Evolutionary conservation across 73 alveolate genomes (phyloP).

Genomic region (Uronychia binucleata): DNA sequence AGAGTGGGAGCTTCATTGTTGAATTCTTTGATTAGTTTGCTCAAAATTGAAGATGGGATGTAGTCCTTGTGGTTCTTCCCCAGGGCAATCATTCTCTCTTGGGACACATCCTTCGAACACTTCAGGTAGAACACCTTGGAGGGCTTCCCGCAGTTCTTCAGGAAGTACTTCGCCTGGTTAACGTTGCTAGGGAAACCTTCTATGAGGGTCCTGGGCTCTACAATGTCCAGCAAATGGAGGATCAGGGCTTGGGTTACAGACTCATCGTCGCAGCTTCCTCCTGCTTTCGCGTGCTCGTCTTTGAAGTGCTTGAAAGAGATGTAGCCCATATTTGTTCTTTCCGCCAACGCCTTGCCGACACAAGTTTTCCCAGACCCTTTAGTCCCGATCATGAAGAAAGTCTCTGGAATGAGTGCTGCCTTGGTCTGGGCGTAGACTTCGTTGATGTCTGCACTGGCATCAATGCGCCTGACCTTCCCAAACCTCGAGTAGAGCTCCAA

Average conservation of each 20-base stretch:
- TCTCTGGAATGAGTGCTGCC: constrained; percentile 75
- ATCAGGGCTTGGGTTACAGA: constrained; percentile 54
- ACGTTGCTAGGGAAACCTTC: constrained; percentile 80
- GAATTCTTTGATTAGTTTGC: constrained; percentile 36
- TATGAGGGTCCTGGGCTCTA: constrained; percentile 61
- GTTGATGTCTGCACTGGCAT: constrained; percentile 57
- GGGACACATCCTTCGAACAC: constrained; percentile 44
- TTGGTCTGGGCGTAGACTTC: constrained; percentile 67
- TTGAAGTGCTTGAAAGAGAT: constrained; percentile 62
- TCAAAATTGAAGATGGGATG: constrained; percentile 45
- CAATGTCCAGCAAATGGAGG: constrained; percentile 38
- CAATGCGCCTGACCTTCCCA: constrained; percentile 66
- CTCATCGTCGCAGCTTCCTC: constrained; percentile 27
- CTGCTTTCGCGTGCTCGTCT: constrained; percentile 32
- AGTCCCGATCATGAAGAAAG: constrained; percentile 75
- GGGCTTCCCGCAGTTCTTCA: constrained; percentile 44
- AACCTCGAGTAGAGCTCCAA: constrained; percentile 67
- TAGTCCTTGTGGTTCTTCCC: constrained; percentile 39
- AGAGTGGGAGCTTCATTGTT: constrained; percentile 12
- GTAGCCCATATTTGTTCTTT: constrained; percentile 58
- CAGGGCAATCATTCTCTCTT: constrained; percentile 36
- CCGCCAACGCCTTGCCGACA: constrained; percentile 63
- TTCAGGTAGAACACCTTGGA: constrained; percentile 30
- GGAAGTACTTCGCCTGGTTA: constrained; percentile 69
- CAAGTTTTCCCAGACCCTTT: constrained; percentile 82